phyloP scores from a whole-genome alignment of 2,329 filamentous ascomycete species.

The Aspergillus brunneoviolaceus region DNA sequence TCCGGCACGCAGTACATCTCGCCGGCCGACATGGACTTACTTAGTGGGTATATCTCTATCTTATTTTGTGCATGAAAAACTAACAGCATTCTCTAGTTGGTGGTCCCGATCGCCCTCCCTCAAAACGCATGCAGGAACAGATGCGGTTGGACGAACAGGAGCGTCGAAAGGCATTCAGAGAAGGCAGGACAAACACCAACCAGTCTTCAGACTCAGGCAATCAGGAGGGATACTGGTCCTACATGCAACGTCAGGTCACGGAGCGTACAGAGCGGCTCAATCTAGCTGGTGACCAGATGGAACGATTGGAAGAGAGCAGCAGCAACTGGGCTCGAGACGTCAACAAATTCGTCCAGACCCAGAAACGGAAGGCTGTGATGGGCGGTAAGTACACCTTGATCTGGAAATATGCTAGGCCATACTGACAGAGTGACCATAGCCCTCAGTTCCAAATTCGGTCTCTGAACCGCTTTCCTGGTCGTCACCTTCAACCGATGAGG shows the following conservation, averaged over 20 bases:
- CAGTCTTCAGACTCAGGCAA: conserved; percentile 33
- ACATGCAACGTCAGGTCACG: conserved; percentile 81
- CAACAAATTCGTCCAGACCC: conserved; percentile 78
- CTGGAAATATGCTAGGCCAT: neutral
- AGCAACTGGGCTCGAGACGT: conserved; percentile 84
- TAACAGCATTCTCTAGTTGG: conserved; percentile 55
- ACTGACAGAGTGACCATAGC: conserved; percentile 25
- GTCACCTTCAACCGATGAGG: neutral
- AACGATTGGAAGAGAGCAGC: conserved; percentile 76
- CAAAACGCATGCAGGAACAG: conserved; percentile 82
- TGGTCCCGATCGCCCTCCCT: conserved; percentile 81
- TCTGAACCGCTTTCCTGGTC: conserved; percentile 26
- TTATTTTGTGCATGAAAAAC: neutral
- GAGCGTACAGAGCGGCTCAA: conserved; percentile 87
- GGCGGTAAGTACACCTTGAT: conserved; percentile 50
- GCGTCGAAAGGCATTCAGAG: conserved; percentile 36
- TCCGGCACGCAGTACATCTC: conserved; percentile 90
- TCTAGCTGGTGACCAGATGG: conserved; percentile 80
- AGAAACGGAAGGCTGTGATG: conserved; percentile 81
- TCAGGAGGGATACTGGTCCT: conserved; percentile 70
- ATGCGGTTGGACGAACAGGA: conserved; percentile 71
- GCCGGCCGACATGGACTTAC: conserved; percentile 79
- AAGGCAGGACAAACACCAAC: conserved; percentile 36
- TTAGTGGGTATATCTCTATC: conserved; percentile 52
- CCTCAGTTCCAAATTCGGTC: conserved; percentile 45